Evolutionary conservation across 306 rosid species (phyloP).

Genomic region (Medicago lupulina): DNA sequence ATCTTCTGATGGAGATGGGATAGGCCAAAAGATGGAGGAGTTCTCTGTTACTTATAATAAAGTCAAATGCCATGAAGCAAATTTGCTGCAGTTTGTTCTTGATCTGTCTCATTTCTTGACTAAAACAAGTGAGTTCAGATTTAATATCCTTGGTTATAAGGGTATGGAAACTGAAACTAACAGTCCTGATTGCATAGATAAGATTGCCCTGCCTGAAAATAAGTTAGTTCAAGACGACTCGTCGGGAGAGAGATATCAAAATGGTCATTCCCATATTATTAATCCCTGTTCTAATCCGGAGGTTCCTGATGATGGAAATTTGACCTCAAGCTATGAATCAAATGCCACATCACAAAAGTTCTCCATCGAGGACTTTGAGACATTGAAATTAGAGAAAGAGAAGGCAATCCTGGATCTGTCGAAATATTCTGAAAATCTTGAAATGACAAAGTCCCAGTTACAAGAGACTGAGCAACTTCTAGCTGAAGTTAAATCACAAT

Average conservation of each 20-base stretch:
- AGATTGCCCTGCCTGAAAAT: conserved; percentile 91
- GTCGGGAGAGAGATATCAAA: conserved; percentile 64
- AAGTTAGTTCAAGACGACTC: conserved; percentile 65
- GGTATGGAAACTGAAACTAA: conserved; percentile 69
- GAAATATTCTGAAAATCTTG: conserved; percentile 74
- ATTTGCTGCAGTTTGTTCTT: conserved; percentile 73
- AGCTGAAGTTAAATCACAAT: conserved; percentile 80
- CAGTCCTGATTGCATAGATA: conserved; percentile 98
- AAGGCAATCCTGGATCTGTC: conserved; percentile 66
- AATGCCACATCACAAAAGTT: conserved; percentile 58
- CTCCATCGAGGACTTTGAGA: conserved; percentile 68
- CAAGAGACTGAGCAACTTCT: conserved; percentile 90
- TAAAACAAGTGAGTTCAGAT: conserved; percentile 81
- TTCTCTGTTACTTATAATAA: conserved; percentile 69
- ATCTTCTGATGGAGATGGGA: conserved; percentile 62
- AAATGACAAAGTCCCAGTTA: conserved; percentile 69
- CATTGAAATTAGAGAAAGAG: conserved; percentile 78
- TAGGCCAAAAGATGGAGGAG: conserved; percentile 67
- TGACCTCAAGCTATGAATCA: conserved; percentile 63
- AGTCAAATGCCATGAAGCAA: conserved; percentile 58
- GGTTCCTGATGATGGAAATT: conserved; percentile 86
- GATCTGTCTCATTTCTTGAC: conserved; percentile 76
- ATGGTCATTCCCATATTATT: conserved; percentile 63
- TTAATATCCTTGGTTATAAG: conserved; percentile 77
- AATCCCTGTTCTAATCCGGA: conserved; percentile 77